Conservation (phyloP, 495 filamentous ascomycete species). For the Durotheca rogersii region DNA sequence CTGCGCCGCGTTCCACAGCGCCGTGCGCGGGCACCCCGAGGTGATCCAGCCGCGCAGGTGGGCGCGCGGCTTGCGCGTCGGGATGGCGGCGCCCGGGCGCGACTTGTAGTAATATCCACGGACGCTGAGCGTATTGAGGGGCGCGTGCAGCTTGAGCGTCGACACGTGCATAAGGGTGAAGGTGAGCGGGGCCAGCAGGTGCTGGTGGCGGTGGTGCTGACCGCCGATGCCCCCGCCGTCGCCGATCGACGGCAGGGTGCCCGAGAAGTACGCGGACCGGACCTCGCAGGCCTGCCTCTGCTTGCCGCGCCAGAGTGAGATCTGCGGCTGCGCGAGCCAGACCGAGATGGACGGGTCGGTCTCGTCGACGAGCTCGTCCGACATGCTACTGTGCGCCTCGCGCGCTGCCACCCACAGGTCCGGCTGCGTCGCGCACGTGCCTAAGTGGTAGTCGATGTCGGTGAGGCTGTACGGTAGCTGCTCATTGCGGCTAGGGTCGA, state of each 20-base stretch:
- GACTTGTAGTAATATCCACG: slow-evolving; percentile 28
- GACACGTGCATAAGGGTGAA: slow-evolving; percentile 35
- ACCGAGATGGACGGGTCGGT: slow-evolving; percentile 17
- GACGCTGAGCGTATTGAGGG: slow-evolving; percentile 29
- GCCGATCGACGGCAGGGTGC: no score
- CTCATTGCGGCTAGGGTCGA: slow-evolving; percentile 10
- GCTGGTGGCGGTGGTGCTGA: slow-evolving; percentile 10
- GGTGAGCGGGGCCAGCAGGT: slow-evolving; percentile 24
- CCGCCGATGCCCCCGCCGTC: no score
- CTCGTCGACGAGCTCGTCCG: slow-evolving; percentile 30
- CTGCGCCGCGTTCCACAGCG: slow-evolving; percentile 33
- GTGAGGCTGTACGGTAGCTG: slow-evolving; percentile 31
- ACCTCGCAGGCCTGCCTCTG: slow-evolving; percentile 20
- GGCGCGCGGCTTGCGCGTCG: slow-evolving; percentile 25
- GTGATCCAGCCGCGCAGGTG: slow-evolving; percentile 31
- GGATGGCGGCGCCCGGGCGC: slow-evolving; percentile 18
- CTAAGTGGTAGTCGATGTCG: slow-evolving; percentile 37
- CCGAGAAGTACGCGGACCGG: slow-evolving; percentile 11
- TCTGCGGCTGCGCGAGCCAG: slow-evolving; percentile 15
- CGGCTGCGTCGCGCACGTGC: slow-evolving; percentile 32
- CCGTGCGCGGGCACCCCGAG: slow-evolving; percentile 22
- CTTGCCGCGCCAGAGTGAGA: slow-evolving; percentile 25
- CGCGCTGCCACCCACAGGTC: slow-evolving; percentile 35
- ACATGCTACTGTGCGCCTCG: slow-evolving; percentile 33
- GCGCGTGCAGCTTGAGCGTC: slow-evolving; percentile 32